Evolutionary conservation across 768 basidiomycete genomes (phyloP).

Genomic region (Lepiota brunneoincarnata): DNA sequence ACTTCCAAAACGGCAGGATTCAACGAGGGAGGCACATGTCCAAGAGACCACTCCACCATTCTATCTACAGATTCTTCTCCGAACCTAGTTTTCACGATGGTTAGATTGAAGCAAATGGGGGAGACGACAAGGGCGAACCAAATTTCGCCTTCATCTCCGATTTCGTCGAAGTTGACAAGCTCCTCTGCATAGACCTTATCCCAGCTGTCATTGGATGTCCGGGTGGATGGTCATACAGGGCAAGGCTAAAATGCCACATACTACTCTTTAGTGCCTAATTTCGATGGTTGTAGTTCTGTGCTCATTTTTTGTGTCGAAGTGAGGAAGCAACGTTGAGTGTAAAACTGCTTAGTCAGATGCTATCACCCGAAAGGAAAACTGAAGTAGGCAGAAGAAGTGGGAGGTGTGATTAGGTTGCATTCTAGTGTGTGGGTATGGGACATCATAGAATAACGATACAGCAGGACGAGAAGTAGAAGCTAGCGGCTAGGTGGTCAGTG

Average conservation of each 20-base stretch:
- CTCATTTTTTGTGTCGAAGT: slow-evolving; percentile 23
- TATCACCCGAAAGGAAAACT: neutral
- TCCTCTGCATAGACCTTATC: slow-evolving; percentile 73
- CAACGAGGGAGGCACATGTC: slow-evolving; percentile 47
- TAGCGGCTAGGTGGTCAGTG: neutral
- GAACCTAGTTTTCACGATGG: slow-evolving; percentile 52
- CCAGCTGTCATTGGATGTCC: slow-evolving; percentile 51
- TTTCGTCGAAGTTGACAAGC: slow-evolving; percentile 68
- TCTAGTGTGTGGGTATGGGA: slow-evolving; percentile 6
- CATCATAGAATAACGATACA: slow-evolving; percentile 9
- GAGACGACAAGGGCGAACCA: slow-evolving; percentile 56
- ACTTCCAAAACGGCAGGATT: slow-evolving; percentile 67
- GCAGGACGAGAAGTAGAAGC: neutral
- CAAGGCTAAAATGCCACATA: slow-evolving; percentile 31
- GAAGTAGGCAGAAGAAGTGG: neutral
- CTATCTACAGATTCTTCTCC: slow-evolving; percentile 72
- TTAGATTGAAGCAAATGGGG: slow-evolving; percentile 2
- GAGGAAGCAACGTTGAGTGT: slow-evolving; percentile 10
- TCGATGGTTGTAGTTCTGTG: slow-evolving; percentile 56
- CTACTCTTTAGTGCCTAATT: slow-evolving; percentile 80
- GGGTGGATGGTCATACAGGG: neutral
- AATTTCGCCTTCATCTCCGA: slow-evolving; percentile 82
- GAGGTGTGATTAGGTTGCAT: slow-evolving; percentile 8
- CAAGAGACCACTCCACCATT: slow-evolving; percentile 72
- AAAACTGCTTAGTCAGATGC: slow-evolving; percentile 29